These are phyloP conservation scores for Zymoseptoria crescenta DNA, from an alignment of 2,329 filamentous ascomycete genomes.

Conservation along the genomic window DNA sequence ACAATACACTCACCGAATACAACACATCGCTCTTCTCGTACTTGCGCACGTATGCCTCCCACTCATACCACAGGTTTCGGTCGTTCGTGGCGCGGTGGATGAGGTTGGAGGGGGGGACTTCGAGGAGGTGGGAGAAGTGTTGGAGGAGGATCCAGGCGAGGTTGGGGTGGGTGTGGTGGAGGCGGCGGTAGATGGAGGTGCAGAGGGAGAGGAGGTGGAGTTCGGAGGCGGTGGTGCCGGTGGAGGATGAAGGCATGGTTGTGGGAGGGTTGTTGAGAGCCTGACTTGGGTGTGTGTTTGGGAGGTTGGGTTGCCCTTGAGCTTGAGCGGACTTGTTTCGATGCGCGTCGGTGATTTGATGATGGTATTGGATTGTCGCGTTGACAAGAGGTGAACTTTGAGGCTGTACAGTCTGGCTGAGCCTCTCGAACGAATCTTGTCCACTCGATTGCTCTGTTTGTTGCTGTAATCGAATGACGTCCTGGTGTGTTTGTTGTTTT, in stretches of 20 bases:
- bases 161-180: neutral
- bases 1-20: neutral
- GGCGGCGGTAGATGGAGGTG: neutral
- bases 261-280: no score
- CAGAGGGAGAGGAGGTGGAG: neutral
- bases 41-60: neutral
- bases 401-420: no score
- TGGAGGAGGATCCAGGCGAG: neutral
- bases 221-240: neutral
- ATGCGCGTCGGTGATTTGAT: no score
- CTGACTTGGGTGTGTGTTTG: no score
- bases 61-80: neutral
- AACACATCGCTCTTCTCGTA: neutral
- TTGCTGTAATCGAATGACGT: no score
- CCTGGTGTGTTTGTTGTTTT: no score
- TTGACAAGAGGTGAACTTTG: no score
- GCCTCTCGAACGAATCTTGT: no score
- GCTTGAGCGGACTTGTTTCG: no score
- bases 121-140: neutral
- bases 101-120: neutral
- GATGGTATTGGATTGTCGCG: no score
- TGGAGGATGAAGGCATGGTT: neutral
- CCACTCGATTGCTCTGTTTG: no score
- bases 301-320: no score
- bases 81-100: neutral